Conservation (phyloP, 176 grass and related monocot species). For the Coix lacrymajobi region DNA sequence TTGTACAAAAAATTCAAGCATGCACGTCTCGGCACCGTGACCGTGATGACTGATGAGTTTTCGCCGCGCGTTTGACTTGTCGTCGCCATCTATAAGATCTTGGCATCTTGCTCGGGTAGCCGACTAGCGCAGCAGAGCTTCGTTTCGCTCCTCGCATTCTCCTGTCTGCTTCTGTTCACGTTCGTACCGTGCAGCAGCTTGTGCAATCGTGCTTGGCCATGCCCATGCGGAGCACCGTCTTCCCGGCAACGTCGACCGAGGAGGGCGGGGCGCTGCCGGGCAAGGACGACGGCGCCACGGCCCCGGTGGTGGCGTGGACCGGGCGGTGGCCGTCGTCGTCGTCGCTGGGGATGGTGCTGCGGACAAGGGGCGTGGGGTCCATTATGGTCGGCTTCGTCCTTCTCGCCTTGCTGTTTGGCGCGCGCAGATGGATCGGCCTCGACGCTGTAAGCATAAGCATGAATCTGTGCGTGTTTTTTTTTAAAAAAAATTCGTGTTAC, state of each 20-base stretch:
- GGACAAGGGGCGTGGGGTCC: not conserved
- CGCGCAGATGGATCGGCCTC: conserved; percentile 8
- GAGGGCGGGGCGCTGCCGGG: too few relatives aligned
- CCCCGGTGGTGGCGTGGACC: not conserved
- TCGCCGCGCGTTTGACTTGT: not conserved
- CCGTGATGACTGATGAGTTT: not conserved
- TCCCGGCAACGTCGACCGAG: not conserved
- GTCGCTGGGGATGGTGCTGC: not conserved
- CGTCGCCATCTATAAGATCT: too few relatives aligned
- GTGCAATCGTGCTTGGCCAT: not conserved
- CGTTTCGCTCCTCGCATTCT: not conserved
- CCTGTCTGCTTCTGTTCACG: not conserved
- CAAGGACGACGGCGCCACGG: too few relatives aligned
- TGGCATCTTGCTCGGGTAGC: too few relatives aligned
- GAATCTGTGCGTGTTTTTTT: not conserved
- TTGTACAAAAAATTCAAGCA: not conserved
- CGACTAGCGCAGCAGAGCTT: not conserved
- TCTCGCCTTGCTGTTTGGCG: conserved; percentile 11
- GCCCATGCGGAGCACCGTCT: not conserved
- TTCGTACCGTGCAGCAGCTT: not conserved
- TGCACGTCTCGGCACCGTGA: too few relatives aligned
- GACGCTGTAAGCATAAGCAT: conserved; percentile 8
- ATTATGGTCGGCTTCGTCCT: conserved; percentile 14
- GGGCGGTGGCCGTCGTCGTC: too few relatives aligned
- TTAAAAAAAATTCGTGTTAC: not conserved